These are phyloP conservation scores for Boletus insuetus DNA, from an alignment of 768 basidiomycete genomes.

Conservation along the genomic window DNA sequence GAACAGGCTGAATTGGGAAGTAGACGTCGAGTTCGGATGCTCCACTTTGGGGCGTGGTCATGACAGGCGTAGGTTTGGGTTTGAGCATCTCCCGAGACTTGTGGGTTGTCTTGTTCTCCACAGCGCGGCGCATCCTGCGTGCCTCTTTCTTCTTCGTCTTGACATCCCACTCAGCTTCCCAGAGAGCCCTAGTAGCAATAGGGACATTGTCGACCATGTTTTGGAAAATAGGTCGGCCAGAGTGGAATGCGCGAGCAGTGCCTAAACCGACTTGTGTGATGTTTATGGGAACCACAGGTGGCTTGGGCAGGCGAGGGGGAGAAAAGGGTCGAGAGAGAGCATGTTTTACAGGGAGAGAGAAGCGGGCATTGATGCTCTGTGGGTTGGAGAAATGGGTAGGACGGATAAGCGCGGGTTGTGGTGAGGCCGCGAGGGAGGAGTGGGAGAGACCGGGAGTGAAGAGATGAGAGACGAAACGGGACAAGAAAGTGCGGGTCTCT, in stretches of 20 bases:
- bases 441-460: conserved; percentile 50
- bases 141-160: conserved; percentile 46
- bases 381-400: conserved; percentile 19
- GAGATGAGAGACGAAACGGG: conserved; percentile 54
- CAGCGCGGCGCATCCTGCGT: conserved; percentile 22
- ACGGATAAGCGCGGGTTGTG: conserved; percentile 11
- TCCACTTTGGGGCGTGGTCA: conserved; percentile 9
- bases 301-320: conserved; percentile 57
- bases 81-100: conserved; percentile 32
- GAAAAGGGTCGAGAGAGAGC: conserved; percentile 47
- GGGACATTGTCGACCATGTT: conserved; percentile 79
- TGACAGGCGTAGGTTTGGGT: conserved; percentile 13
- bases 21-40: conserved; percentile 57
- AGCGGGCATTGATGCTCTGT: conserved; percentile 47
- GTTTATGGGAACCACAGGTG: conserved; percentile 44
- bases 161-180: conserved; percentile 70
- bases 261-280: conserved; percentile 73
- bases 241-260: conserved; percentile 71
- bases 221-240: conserved; percentile 73
- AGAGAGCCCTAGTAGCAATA: conserved; percentile 68
- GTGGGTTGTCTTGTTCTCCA: conserved; percentile 15
- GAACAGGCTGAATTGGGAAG: conserved; percentile 43
- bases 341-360: conserved; percentile 55
- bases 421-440: conserved; percentile 20
- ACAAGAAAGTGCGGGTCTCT: conserved; percentile 53